Evolutionary conservation across 352 stramenopile genomes (phyloP).

Genomic region (Pythium oligandrum): DNA sequence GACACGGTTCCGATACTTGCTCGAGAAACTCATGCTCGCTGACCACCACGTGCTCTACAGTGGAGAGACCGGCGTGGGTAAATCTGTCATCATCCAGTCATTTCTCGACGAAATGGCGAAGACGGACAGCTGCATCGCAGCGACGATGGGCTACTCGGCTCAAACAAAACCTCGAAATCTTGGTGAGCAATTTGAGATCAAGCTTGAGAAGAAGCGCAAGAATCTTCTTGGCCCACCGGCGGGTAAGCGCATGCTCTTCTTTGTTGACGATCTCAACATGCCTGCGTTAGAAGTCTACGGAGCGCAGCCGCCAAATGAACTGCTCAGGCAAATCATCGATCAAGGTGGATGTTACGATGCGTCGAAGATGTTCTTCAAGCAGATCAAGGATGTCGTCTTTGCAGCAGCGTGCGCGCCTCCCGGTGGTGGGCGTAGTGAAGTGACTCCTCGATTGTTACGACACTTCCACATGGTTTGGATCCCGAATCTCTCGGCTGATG

Average conservation of each 20-base stretch:
- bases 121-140: conserved; percentile 70
- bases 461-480: conserved; percentile 93
- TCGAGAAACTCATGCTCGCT: conserved; percentile 84
- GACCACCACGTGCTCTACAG: conserved; percentile 87
- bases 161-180: conserved; percentile 85
- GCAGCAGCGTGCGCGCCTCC: conserved; percentile 82
- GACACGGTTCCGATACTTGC: conserved; percentile 90
- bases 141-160: conserved; percentile 88
- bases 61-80: conserved; percentile 91
- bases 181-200: conserved; percentile 79
- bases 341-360: conserved; percentile 89
- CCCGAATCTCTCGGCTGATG: conserved; percentile 71
- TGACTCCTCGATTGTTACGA: conserved; percentile 78
- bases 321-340: conserved; percentile 90
- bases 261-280: conserved; percentile 94
- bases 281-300: conserved; percentile 90
- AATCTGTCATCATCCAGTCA: conserved; percentile 89
- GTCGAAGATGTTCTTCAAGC: conserved; percentile 93
- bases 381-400: conserved; percentile 84
- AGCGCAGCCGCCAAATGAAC: conserved; percentile 89
- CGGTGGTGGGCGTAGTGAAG: conserved; percentile 82
- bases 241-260: conserved; percentile 83
- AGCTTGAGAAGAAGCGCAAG: conserved; percentile 83
- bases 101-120: conserved; percentile 89
- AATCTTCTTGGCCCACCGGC: conserved; percentile 68